These are phyloP conservation scores for Kwoniella pini DNA, from an alignment of 768 basidiomycete species.

Conservation along the genomic window DNA sequence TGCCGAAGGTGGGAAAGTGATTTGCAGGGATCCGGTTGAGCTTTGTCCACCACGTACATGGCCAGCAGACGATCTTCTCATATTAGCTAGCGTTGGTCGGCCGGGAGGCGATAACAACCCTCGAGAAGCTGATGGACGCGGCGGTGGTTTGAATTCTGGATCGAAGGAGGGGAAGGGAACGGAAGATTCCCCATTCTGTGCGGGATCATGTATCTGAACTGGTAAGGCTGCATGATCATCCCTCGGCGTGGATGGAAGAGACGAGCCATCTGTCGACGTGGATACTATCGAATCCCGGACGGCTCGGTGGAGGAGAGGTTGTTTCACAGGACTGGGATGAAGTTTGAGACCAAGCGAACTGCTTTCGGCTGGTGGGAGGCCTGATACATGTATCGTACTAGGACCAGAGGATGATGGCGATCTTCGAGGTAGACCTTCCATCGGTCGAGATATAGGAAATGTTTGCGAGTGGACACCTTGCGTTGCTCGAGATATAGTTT, in stretches of 20 bases:
- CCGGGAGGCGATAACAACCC: conserved; percentile 14
- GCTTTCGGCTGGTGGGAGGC: conserved; percentile 18
- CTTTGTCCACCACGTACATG: conserved; percentile 34
- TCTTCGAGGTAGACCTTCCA: conserved; percentile 41
- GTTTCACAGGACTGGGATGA: conserved; percentile 32
- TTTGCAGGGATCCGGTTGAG: conserved; percentile 44
- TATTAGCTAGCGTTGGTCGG: conserved; percentile 21
- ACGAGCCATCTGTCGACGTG: conserved; percentile 39
- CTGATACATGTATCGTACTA: conserved; percentile 17
- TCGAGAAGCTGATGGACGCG: conserved; percentile 22
- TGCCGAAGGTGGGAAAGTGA: conserved; percentile 36
- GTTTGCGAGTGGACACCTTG: conserved; percentile 18
- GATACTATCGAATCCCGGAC: conserved; percentile 42
- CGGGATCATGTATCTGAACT: conserved; percentile 6
- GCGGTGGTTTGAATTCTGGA: conserved; percentile 29
- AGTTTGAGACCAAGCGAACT: conserved; percentile 42
- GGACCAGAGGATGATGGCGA: conserved; percentile 13
- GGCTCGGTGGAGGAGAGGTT: conserved; percentile 18
- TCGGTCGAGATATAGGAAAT: conserved; percentile 31
- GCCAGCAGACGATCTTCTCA: conserved; percentile 27
- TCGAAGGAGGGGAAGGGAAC: conserved; percentile 36
- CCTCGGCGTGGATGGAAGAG: conserved; percentile 38
- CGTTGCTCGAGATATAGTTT: conserved; percentile 25
- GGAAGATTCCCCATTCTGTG: conserved; percentile 10
- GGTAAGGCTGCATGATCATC: conserved; percentile 28